Evolutionary conservation across 257 asterid genomes (phyloP).

Genomic region (Solanum corneliomulleri): DNA sequence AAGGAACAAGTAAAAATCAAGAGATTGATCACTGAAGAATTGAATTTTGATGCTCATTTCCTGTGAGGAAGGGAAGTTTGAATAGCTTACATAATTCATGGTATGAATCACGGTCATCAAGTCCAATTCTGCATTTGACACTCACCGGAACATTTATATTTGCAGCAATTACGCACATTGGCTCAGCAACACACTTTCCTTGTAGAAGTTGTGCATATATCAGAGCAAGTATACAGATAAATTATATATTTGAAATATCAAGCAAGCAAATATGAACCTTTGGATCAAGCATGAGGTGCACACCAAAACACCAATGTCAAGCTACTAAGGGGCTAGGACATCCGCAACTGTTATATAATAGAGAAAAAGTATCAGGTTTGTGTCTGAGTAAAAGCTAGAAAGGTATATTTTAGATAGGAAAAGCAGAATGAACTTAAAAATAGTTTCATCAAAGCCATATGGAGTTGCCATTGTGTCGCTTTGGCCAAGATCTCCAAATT

Average conservation of each 20-base stretch:
- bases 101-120: conserved; percentile 81
- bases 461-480: conserved; percentile 65
- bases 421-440: conserved; percentile 59
- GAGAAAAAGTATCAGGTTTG: conserved; percentile 8
- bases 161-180: conserved; percentile 86
- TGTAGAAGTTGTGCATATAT: conserved; percentile 29
- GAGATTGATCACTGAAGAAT: neutral
- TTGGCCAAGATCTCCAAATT: conserved; percentile 78
- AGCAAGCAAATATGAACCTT: conserved; percentile 43
- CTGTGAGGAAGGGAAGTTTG: neutral
- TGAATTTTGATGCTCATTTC: neutral
- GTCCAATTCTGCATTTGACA: conserved; percentile 93
- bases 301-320: conserved; percentile 97
- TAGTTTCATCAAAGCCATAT: conserved; percentile 88
- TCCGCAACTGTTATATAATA: neutral
- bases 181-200: conserved; percentile 94
- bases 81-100: conserved; percentile 75
- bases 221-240: conserved; percentile 20
- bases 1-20: neutral
- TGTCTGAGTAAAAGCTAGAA: neutral
- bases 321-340: conserved; percentile 75
- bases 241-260: neutral
- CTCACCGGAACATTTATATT: conserved; percentile 83
- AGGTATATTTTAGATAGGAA: neutral
- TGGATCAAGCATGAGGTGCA: conserved; percentile 87